Conservation (phyloP, 2,329 filamentous ascomycete genomes). For the Pyricularia grisea region DNA sequence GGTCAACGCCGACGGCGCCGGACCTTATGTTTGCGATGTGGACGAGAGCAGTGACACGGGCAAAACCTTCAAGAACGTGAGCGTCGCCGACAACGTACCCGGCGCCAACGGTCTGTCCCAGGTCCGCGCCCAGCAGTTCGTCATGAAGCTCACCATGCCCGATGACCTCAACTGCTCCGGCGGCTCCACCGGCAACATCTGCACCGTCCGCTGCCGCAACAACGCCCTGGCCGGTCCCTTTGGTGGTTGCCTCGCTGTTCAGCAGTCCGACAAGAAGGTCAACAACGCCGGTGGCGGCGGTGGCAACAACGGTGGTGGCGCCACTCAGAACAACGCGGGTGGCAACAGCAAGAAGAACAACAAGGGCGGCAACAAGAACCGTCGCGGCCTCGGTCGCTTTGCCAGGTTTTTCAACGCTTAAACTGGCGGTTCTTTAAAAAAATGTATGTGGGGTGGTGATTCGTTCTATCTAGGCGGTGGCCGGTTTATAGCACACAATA, state of each 20-base stretch:
- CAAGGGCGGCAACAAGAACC: slow-evolving; percentile 9
- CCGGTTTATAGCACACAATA: not conserved
- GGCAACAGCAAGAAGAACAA: slow-evolving; percentile 5
- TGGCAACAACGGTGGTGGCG: not conserved
- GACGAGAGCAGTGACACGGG: slow-evolving; percentile 37
- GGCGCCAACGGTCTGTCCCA: slow-evolving; percentile 12
- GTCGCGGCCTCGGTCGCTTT: slow-evolving; percentile 6
- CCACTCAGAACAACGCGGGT: too few relatives aligned
- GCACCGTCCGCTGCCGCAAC: slow-evolving; percentile 51
- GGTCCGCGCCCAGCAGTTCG: slow-evolving; percentile 17
- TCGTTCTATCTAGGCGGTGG: too few relatives aligned
- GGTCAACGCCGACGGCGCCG: slow-evolving; percentile 43
- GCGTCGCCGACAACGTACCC: slow-evolving; percentile 27
- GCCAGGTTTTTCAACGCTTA: not conserved
- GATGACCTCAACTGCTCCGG: slow-evolving; percentile 37
- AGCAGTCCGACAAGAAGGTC: slow-evolving; percentile 38
- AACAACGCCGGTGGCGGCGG: too few relatives aligned
- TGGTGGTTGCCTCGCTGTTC: slow-evolving; percentile 43
- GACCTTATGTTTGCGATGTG: slow-evolving; percentile 45
- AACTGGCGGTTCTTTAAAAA: too few relatives aligned
- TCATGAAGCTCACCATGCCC: slow-evolving; percentile 49
- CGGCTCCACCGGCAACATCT: slow-evolving; percentile 46
- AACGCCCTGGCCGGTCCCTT: slow-evolving; percentile 33
- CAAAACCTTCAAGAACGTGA: slow-evolving; percentile 34
- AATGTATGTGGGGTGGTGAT: not conserved